Evolutionary conservation across 345 rosid genomes (phyloP), one percentile per base, ranked within the genome.

Genomic region (Pistacia atlantica): DNA sequence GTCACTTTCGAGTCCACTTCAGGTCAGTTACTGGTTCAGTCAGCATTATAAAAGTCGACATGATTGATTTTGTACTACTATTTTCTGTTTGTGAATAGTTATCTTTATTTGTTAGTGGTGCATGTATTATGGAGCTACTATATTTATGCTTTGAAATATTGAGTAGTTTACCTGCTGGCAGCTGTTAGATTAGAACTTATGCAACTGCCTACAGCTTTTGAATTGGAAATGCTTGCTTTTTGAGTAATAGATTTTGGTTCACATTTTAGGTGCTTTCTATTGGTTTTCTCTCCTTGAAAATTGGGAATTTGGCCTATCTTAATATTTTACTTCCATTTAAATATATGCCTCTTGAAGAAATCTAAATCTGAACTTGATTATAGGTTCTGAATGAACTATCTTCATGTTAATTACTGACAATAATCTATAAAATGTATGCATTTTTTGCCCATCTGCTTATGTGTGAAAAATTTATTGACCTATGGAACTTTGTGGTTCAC

Each of bases 1-100:
- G 83, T 74, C 88, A 61, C 93, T 96, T 76, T 91, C 94, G 61
- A 88, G 88, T 83, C 97, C 97, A 13, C 82, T 88, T 55, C 80
- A 90, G 95, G 99, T 91, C 61, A 58, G 80, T 69, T 55, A 74
- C 71, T 75, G 22, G n/a, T 52, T 35, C 17, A 67, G 46, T 11
- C 0, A 54, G 35, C 54, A 31, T 63, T 69, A 52, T 54, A 4
- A 22, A 22, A 58, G 20, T 25, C 37, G 37, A 67, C 45, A 65
- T 42, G 0, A 54, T 52, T 45, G 25, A 38, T 55, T 54, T 20
- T 59, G 35, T n/a, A 4, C 20, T 5, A 54, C 45, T 58, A 31
- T 65, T 55, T 31, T 46, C 8, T 46, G 48, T 18, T 3, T 0
- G 17, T 52, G 10, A 17, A 28, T 25, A 6, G 28, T 16, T 68